A percentile compares a stretch with the other conserved stretches of the same genome.
phyloP scores from a whole-genome alignment of 495 filamentous ascomycete species.

The Neurospora sublineolata region DNA sequence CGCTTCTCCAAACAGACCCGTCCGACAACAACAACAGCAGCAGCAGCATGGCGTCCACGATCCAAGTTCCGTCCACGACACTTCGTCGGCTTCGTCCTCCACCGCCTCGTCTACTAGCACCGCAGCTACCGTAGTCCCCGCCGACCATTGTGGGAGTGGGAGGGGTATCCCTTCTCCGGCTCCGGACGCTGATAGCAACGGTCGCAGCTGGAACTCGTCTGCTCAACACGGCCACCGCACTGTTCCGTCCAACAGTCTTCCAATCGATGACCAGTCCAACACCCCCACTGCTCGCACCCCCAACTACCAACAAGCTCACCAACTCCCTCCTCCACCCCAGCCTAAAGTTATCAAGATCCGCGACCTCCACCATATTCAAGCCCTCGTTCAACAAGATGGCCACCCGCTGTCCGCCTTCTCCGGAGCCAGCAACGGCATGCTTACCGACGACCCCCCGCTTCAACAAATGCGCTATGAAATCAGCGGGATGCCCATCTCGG shows the following conservation, averaged over 20 bases:
- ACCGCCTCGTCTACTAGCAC: slow-evolving; percentile 32
- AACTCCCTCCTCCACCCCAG: neutral
- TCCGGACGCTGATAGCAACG: slow-evolving; percentile 26
- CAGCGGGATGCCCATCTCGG: slow-evolving; percentile 90
- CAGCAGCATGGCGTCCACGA: slow-evolving; percentile 29
- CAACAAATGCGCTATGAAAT: slow-evolving; percentile 74
- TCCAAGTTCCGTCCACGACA: slow-evolving; percentile 1
- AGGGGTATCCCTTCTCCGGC: slow-evolving; percentile 50
- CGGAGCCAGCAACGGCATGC: slow-evolving; percentile 30
- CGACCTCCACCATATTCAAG: slow-evolving; percentile 80
- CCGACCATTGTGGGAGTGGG: slow-evolving; percentile 3
- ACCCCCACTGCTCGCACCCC: slow-evolving; percentile 3
- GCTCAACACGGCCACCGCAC: neutral
- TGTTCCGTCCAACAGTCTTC: neutral
- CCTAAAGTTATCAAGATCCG: slow-evolving; percentile 50
- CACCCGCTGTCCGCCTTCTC: slow-evolving; percentile 21
- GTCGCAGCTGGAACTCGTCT: neutral
- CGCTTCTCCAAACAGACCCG: slow-evolving; percentile 26
- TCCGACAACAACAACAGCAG: slow-evolving; percentile 17
- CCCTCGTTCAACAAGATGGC: slow-evolving; percentile 67
- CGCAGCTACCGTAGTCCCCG: slow-evolving; percentile 19
- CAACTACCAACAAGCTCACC: neutral
- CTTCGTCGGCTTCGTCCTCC: slow-evolving; percentile 30
- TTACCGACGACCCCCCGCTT: slow-evolving; percentile 34
- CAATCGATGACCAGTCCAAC: slow-evolving; percentile 4